These are phyloP conservation scores for Noccaea caerulescens DNA, from an alignment of 345 rosid genomes.

Conservation along the genomic window DNA sequence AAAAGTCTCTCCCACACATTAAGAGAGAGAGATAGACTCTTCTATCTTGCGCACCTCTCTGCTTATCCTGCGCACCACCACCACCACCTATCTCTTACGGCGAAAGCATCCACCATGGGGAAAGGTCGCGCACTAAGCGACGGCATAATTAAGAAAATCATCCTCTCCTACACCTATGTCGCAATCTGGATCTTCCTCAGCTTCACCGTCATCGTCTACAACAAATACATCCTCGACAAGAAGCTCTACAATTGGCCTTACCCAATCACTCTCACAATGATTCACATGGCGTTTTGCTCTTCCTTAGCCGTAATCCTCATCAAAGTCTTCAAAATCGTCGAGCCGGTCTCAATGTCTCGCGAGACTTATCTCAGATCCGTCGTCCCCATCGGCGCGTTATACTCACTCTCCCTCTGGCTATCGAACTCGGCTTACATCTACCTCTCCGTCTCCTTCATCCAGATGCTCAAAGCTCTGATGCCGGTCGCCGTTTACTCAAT, in stretches of 20 bases:
- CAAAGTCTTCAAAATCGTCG: conserved; percentile 88
- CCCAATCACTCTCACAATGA: conserved; percentile 95
- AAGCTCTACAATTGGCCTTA: conserved; percentile 97
- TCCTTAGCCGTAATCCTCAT: conserved; percentile 77
- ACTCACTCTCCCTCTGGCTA: conserved; percentile 89
- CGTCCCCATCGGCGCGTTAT: conserved; percentile 89
- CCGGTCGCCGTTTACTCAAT: conserved; percentile 96
- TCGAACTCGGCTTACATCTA: conserved; percentile 95
- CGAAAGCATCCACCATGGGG: conserved; percentile 52
- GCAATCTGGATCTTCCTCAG: conserved; percentile 97
- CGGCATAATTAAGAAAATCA: conserved; percentile 76
- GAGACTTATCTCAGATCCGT: conserved; percentile 84
- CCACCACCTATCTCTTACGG: conserved; percentile 5
- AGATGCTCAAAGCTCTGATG: conserved; percentile 96
- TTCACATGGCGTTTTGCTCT: conserved; percentile 94
- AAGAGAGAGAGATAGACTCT: neutral
- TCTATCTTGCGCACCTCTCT: conserved; percentile 33
- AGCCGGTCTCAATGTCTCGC: conserved; percentile 88
- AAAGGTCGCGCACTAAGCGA: conserved; percentile 82
- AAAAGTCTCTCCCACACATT: conserved; percentile 3
- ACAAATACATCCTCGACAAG: conserved; percentile 97
- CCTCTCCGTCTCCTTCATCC: conserved; percentile 92
- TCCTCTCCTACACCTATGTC: conserved; percentile 90
- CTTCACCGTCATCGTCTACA: conserved; percentile 97
- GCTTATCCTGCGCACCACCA: conserved; percentile 37